Conservation (phyloP, 2,329 filamentous ascomycete species). For the Ophiostoma tasmaniense region DNA sequence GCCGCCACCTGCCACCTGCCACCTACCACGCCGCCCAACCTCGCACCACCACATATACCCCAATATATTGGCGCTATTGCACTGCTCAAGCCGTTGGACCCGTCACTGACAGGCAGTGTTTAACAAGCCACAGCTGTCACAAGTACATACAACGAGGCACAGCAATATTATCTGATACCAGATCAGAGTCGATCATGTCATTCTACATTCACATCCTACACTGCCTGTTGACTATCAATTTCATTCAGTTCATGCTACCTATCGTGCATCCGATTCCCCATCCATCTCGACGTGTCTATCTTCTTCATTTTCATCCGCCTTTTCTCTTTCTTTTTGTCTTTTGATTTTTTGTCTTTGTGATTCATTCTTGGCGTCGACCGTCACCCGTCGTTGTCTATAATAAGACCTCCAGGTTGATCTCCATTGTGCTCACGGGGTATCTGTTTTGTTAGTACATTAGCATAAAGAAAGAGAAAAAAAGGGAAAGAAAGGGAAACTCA, state of each 20-base stretch:
- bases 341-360: neutral
- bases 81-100: neutral
- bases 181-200: neutral
- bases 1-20: neutral
- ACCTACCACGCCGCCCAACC: neutral
- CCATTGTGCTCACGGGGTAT: slow-evolving; percentile 87
- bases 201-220: neutral
- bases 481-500: slow-evolving; percentile 32
- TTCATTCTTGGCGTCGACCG: neutral
- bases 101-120: neutral
- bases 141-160: neutral
- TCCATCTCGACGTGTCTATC: neutral
- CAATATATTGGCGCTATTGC: neutral
- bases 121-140: neutral
- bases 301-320: neutral
- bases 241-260: too few species aligned
- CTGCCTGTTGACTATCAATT: too few species aligned
- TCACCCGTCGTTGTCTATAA: slow-evolving; percentile 42
- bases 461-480: neutral
- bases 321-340: neutral
- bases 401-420: slow-evolving; percentile 92
- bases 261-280: too few species aligned
- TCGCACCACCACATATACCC: neutral
- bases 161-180: neutral
- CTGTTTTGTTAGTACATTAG: slow-evolving; percentile 30